These are phyloP conservation scores for Guadua angustifolia DNA, from an alignment of 176 grass and related monocot species.

Conservation along the genomic window DNA sequence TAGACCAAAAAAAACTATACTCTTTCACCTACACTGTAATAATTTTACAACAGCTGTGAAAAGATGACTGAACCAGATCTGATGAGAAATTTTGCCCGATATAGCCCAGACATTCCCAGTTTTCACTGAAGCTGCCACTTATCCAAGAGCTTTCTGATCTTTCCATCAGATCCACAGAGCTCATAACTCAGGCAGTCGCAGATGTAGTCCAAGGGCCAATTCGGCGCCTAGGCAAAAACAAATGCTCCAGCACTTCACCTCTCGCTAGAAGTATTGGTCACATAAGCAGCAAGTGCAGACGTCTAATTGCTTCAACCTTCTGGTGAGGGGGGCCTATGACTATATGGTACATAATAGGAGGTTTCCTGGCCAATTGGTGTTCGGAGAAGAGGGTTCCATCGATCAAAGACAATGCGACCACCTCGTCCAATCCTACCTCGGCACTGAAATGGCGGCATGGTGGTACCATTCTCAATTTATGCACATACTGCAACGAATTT, in stretches of 20 bases:
- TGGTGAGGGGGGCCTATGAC: constrained; percentile 51
- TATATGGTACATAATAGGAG: constrained; percentile 42
- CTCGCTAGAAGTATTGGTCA: constrained; percentile 37
- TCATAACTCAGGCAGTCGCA: constrained; percentile 25
- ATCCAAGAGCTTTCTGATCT: constrained; percentile 19
- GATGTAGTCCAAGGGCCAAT: constrained; percentile 41
- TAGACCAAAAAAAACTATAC: constrained; percentile 62
- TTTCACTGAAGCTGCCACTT: constrained; percentile 30
- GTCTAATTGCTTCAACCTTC: constrained; percentile 51
- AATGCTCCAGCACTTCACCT: constrained; percentile 33
- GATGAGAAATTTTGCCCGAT: constrained; percentile 27
- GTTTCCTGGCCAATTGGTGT: constrained; percentile 61
- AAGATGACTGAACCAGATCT: constrained; percentile 39
- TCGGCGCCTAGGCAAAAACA: constrained; percentile 36
- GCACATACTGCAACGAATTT: no score
- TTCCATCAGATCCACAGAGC: constrained; percentile 42
- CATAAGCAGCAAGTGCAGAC: constrained; percentile 40
- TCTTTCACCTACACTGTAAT: constrained; percentile 53
- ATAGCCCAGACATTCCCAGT: constrained; percentile 15
- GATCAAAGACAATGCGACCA: constrained; percentile 94
- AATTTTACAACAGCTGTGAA: constrained; percentile 57
- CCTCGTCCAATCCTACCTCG: constrained; percentile 88
- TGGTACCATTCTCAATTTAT: constrained; percentile 63
- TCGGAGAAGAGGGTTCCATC: constrained; percentile 69
- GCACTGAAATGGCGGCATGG: constrained; percentile 54